Evolutionary conservation across 345 rosid genomes (phyloP), one percentile per base, ranked within the genome.

Genomic region (Corchorus capsularis): DNA sequence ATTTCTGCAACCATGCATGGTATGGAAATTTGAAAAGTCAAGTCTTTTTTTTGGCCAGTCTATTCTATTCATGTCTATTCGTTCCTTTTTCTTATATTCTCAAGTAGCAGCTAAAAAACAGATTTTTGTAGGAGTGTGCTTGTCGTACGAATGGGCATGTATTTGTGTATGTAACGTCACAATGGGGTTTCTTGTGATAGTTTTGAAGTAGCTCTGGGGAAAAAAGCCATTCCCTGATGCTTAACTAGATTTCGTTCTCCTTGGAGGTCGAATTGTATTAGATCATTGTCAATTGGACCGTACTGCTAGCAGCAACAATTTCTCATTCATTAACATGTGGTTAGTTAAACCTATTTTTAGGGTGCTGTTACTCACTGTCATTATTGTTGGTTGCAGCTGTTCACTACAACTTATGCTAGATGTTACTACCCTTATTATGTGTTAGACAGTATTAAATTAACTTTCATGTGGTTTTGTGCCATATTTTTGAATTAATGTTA

Each of bases 221-320:
- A 22, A 7, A 12, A 32, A 32, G 45, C 50, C 22, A 69, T 50
- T 43, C 22, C 6, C 27, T 47, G 39, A 14, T 68, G 41, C 71
- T 68, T 68, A 68, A 22, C 71, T 68, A 39, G 41, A 47, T 47
- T 66, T 63, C 47, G 39, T 13, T 41, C 27, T 32, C 20, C 59
- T 69, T 50, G 59, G 43, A 34, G 72, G 10, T 6, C 56, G 49
- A 50, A 50, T 69, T 17, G 37, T 50, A 32, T 49, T 27, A 16
- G 45, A 50, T 16, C 43, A 49, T 56, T 69, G 59, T 16, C 45
- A 49, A 69, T 49, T 69, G 72, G 50, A 69, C 39, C 41, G 14
- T 41, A 63, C 59, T 69, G 9, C 59, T 69, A 17, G 45, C 50
- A 32, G 56, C 45, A 27, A 69, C 50, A 27, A 49, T 69, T 50